These are phyloP conservation scores for Tagetes patula DNA, from an alignment of 129 eudicot species.

Conservation along the genomic window DNA sequence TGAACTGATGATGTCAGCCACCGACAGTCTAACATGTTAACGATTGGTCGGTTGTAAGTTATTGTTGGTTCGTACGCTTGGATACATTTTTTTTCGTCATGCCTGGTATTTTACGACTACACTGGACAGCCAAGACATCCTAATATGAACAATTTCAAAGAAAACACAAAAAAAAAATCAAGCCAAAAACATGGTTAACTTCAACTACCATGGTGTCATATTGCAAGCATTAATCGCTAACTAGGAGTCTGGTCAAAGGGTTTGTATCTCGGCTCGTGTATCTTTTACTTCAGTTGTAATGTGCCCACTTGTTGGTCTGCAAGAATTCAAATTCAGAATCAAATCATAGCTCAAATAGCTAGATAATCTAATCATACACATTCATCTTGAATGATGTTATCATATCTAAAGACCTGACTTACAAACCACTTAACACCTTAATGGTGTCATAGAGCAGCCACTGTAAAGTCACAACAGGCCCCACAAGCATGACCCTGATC, in stretches of 20 bases:
- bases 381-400: not conserved
- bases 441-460: conserved; percentile 58
- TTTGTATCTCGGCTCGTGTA: conserved; percentile 15
- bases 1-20: too few relatives aligned
- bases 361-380: not conserved
- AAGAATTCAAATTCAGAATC: conserved; percentile 19
- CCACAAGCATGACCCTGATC: conserved; percentile 56
- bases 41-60: too few relatives aligned
- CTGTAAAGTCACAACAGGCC: conserved; percentile 61
- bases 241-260: conserved; percentile 14
- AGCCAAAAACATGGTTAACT: not conserved
- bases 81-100: too few relatives aligned
- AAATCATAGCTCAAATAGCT: conserved; percentile 9
- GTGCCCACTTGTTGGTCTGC: conserved; percentile 69
- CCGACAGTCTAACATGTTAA: too few relatives aligned
- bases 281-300: conserved; percentile 24
- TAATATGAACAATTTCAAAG: not conserved
- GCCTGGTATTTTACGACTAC: too few relatives aligned
- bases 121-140: too few relatives aligned
- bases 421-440: conserved; percentile 37
- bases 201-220: not conserved
- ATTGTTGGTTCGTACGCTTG: too few relatives aligned
- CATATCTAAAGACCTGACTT: not conserved
- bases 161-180: not conserved
- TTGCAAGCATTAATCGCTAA: not conserved